Evolutionary conservation across 2,329 filamentous ascomycete genomes (phyloP).

Genomic region (Lachnum nothofagi): DNA sequence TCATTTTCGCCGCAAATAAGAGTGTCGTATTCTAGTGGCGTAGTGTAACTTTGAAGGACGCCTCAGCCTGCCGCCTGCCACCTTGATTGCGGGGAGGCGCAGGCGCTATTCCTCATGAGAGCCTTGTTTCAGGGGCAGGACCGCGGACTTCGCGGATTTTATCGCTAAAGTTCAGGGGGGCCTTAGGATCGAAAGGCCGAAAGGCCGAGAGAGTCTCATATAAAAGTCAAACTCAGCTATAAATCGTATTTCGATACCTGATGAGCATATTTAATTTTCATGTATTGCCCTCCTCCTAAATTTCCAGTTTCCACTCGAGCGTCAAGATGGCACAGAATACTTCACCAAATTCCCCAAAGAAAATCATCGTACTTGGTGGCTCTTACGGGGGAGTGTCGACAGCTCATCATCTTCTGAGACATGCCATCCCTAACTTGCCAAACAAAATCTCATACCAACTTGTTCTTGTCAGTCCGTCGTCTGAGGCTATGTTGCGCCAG

Average conservation of each 20-base stretch:
- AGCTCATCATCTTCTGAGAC: constrained; percentile 50
- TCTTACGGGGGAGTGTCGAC: constrained; percentile 48
- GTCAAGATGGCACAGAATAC: constrained; percentile 5
- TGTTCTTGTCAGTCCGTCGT: constrained; percentile 40
- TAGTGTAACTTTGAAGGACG: background rate
- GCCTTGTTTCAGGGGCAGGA: background rate
- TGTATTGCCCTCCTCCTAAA: background rate
- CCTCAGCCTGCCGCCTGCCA: too few species aligned
- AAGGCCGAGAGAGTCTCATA: too few species aligned
- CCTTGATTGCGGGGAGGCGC: too few species aligned
- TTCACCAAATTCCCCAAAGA: constrained; percentile 6
- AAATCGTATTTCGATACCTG: background rate
- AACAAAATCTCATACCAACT: constrained; percentile 37
- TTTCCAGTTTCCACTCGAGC: background rate
- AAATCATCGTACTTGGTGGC: constrained; percentile 48
- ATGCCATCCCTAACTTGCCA: constrained; percentile 42
- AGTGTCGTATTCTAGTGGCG: background rate
- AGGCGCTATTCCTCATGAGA: too few species aligned
- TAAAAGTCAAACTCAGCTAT: background rate
- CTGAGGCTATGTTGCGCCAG: constrained; percentile 39
- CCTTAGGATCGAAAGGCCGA: background rate
- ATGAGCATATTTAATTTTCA: background rate
- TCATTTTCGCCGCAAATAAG: background rate
- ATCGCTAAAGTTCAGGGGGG: background rate
- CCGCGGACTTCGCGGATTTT: constrained; percentile 1